A percentile compares a stretch with the other conserved stretches of the same genome.
These are phyloP conservation scores for Huntiella savannae DNA, from an alignment of 2,329 filamentous ascomycete genomes.

Conservation along the genomic window DNA sequence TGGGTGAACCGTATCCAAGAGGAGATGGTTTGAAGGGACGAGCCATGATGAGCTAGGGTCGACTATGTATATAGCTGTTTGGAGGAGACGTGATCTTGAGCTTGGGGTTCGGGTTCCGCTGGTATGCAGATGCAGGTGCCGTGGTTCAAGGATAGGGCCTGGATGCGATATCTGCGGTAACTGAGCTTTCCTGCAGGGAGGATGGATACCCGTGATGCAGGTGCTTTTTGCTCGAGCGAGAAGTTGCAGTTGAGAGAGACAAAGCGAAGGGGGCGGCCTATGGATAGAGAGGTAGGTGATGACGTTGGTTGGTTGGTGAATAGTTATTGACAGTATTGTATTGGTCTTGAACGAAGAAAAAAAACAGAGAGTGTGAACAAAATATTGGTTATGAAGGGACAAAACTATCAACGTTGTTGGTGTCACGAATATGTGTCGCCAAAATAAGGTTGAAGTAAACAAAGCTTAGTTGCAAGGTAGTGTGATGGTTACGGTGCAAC, in stretches of 20 bases:
- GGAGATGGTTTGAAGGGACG: slow-evolving; percentile 47
- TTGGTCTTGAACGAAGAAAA: too few species aligned
- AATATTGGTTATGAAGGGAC: too few species aligned
- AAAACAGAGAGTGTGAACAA: too few species aligned
- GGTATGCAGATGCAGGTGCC: background rate
- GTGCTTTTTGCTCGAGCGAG: too few species aligned
- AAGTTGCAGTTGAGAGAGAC: too few species aligned
- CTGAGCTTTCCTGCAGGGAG: background rate
- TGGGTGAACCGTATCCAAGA: slow-evolving; percentile 48
- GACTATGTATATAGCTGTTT: background rate
- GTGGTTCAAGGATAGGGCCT: background rate
- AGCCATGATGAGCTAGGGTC: slow-evolving; percentile 1
- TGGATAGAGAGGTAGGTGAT: background rate
- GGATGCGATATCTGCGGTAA: background rate
- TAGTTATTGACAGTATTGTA: background rate
- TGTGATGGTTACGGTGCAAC: too few species aligned
- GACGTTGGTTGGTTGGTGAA: background rate
- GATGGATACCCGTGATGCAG: background rate
- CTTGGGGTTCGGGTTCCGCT: too few species aligned
- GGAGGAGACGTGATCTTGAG: background rate
- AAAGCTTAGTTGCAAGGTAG: background rate
- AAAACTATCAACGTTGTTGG: too few species aligned
- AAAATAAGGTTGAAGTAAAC: background rate
- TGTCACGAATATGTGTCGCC: background rate
- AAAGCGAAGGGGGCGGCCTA: too few species aligned